These are phyloP conservation scores for Pinus albicaulis DNA, from an alignment of 75 land plant genomes.

Conservation along the genomic window DNA sequence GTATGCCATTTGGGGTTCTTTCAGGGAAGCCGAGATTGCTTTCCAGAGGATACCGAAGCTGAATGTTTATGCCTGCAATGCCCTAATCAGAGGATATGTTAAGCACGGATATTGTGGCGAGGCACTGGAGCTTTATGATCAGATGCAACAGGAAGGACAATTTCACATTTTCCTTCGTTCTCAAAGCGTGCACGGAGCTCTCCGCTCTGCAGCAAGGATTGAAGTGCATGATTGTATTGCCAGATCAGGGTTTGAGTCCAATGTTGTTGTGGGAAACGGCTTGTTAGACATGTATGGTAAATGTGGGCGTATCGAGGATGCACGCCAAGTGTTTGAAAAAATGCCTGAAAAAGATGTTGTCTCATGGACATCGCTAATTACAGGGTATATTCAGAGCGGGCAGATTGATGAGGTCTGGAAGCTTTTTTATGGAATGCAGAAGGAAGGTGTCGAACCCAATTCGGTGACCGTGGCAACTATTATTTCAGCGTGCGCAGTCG, in stretches of 20 bases:
- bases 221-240: conserved; percentile 9
- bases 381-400: conserved; percentile 64
- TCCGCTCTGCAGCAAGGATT: conserved; percentile 12
- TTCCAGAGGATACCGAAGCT: conserved; percentile 14
- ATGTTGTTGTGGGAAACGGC: conserved; percentile 50
- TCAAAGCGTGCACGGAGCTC: conserved; percentile 17
- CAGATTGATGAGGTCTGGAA: conserved; percentile 34
- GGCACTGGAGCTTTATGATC: conserved; percentile 7
- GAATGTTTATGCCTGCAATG: conserved; percentile 19
- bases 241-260: conserved; percentile 8
- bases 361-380: conserved; percentile 69
- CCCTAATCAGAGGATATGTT: conserved; percentile 21
- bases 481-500: conserved; percentile 48
- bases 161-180: conserved; percentile 15
- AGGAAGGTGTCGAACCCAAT: conserved; percentile 47
- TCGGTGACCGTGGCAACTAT: conserved; percentile 58
- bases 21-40: conserved; percentile 24
- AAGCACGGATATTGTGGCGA: conserved; percentile 14
- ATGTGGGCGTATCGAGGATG: conserved; percentile 32
- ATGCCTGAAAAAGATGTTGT: conserved; percentile 22
- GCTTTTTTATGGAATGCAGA: conserved; percentile 45
- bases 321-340: conserved; percentile 41
- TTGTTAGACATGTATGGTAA: conserved; percentile 76
- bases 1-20: conserved; percentile 20
- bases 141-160: conserved; percentile 21